Percentiles rank a stretch among this genome's conserved stretches.
Conservation (phyloP, 352 stramenopile genomes). For the Lagenidium giganteum region DNA sequence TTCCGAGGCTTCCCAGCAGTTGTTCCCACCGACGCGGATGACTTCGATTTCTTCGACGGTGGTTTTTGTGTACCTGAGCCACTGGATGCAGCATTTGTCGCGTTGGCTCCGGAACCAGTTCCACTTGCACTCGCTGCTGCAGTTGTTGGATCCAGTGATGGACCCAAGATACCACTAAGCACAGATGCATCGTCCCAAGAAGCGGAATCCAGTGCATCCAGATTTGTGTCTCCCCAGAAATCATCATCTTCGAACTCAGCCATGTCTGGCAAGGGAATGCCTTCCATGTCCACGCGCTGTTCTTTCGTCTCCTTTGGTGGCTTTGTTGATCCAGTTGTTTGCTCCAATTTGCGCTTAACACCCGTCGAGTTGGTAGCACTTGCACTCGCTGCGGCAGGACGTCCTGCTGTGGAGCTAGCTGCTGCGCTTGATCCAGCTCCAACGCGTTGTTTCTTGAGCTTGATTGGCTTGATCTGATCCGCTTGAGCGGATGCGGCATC, state of each 20-base stretch:
- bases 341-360: constrained; percentile 72
- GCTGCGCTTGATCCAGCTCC: constrained; percentile 13
- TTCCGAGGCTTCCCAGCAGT: constrained; percentile 32
- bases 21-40: constrained; percentile 6
- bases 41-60: constrained; percentile 61
- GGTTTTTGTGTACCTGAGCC: constrained; percentile 12
- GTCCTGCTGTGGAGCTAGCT: constrained; percentile 7
- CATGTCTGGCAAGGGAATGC: constrained; percentile 63
- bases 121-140: constrained; percentile 1
- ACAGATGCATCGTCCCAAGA: constrained; percentile 79
- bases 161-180: constrained; percentile 54
- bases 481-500: constrained; percentile 19
- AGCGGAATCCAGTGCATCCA: constrained; percentile 77
- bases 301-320: constrained; percentile 49
- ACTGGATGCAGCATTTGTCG: constrained; percentile 3
- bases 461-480: constrained; percentile 49
- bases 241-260: constrained; percentile 77
- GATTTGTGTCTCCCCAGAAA: constrained; percentile 85
- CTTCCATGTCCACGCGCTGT: constrained; percentile 70
- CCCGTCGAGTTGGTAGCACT: constrained; percentile 9
- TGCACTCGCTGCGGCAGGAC: constrained; percentile 8
- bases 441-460: constrained; percentile 57
- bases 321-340: constrained; percentile 9
- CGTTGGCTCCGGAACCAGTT: constrained; percentile 8
- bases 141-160: constrained; percentile 14